These are phyloP conservation scores for Mollisiaceae sp. DNA, from an alignment of 2,329 filamentous ascomycete species.

Conservation along the genomic window DNA sequence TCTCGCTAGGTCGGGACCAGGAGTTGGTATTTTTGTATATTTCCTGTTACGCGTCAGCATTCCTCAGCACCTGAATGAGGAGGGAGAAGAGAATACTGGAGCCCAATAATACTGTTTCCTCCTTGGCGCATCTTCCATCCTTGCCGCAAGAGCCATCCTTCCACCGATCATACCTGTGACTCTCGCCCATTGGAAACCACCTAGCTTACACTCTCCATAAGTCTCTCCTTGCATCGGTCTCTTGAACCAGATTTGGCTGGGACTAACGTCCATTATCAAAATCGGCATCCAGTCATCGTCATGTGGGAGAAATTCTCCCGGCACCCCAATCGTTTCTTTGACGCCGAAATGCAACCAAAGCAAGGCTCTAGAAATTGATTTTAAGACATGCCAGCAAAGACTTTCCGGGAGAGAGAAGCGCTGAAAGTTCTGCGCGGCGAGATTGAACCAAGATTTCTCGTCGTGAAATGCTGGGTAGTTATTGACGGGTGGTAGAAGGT, in stretches of 20 bases:
- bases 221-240: conserved; percentile 53
- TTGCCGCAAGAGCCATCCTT: conserved; percentile 25
- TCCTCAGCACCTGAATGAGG: neutral
- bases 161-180: conserved; percentile 32
- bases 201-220: conserved; percentile 60
- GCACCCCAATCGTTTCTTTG: conserved; percentile 35
- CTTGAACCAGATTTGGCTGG: conserved; percentile 57
- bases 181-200: conserved; percentile 50
- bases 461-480: conserved; percentile 27
- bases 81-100: conserved; percentile 28
- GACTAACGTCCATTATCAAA: conserved; percentile 54
- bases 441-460: conserved; percentile 31
- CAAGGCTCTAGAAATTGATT: conserved; percentile 54
- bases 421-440: conserved; percentile 35
- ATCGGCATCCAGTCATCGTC: conserved; percentile 57
- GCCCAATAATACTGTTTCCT: conserved; percentile 36
- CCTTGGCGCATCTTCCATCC: conserved; percentile 21
- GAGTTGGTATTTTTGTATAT: conserved; percentile 32
- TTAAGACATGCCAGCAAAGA: conserved; percentile 61
- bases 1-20: conserved; percentile 33
- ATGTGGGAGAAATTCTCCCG: conserved; percentile 33
- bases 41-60: conserved; percentile 30
- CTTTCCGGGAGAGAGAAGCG: conserved; percentile 52
- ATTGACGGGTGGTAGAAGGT: conserved; percentile 44
- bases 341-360: conserved; percentile 58